Evolutionary conservation across 805 yeast species (phyloP).

Genomic region (Kodamaea kakaduensis): DNA sequence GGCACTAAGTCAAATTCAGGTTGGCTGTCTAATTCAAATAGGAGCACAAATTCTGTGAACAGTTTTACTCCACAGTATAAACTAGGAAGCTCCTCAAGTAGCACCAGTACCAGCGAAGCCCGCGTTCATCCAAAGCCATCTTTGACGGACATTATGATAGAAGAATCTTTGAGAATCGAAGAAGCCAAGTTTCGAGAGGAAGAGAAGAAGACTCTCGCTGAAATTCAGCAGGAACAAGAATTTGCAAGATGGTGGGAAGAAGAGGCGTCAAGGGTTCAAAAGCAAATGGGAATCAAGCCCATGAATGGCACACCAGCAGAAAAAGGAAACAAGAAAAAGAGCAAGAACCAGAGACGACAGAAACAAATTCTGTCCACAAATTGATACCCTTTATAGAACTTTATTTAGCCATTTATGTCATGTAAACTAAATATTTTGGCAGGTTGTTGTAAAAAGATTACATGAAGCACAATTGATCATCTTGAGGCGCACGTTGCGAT

Average conservation of each 20-base stretch:
- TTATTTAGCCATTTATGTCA: no score
- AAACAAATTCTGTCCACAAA: no score
- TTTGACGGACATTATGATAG: conserved; percentile 42
- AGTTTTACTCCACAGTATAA: conserved; percentile 3
- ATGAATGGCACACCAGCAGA: conserved; percentile 7
- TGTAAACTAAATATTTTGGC: no score
- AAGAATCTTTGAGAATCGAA: conserved; percentile 41
- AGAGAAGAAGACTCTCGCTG: conserved; percentile 50
- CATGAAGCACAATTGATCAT: no score
- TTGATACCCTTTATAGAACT: no score
- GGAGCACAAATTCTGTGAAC: conserved; percentile 6
- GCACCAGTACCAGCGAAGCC: background rate
- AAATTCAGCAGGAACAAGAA: conserved; percentile 75
- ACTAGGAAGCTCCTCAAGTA: background rate
- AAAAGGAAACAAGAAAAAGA: conserved; percentile 7
- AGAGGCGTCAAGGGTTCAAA: conserved; percentile 66
- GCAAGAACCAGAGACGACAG: no score
- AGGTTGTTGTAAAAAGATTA: no score
- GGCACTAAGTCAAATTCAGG: conserved; percentile 1
- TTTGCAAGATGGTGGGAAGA: conserved; percentile 87
- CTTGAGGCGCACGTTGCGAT: no score
- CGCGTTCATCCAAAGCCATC: conserved; percentile 21
- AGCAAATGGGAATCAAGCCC: conserved; percentile 19
- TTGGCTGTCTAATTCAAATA: background rate
- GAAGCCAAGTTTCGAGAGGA: conserved; percentile 24